phyloP scores from a whole-genome alignment of 805 yeast genomes.

The Lipomyces sp. region DNA sequence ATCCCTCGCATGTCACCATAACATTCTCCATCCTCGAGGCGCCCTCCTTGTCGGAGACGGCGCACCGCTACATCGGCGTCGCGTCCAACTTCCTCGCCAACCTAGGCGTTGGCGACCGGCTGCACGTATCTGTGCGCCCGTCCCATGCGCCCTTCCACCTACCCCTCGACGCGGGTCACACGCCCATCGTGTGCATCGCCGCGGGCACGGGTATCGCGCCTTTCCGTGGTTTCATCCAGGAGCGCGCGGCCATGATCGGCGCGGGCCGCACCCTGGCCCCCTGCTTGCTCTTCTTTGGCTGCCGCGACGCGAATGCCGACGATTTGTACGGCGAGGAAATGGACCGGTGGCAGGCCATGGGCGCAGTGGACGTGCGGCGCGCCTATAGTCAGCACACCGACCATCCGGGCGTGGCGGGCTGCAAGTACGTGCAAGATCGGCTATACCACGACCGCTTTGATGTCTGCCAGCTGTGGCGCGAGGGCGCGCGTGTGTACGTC shows the following conservation, averaged over 20 bases:
- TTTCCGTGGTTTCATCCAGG: constrained; percentile 2
- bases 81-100: background rate
- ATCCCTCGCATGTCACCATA: background rate
- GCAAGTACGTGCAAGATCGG: constrained; percentile 6
- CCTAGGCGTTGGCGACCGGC: background rate
- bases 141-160: constrained; percentile 5
- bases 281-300: background rate
- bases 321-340: background rate
- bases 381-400: constrained; percentile 1
- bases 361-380: background rate
- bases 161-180: background rate
- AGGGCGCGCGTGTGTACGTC: background rate
- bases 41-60: background rate
- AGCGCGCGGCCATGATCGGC: constrained; percentile 7
- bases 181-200: constrained; percentile 4
- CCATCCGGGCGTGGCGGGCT: constrained; percentile 7
- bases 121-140: constrained; percentile 4
- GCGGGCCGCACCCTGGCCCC: constrained; percentile 6
- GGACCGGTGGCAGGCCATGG: constrained; percentile 1
- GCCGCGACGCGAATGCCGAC: constrained; percentile 1
- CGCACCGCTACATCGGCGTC: background rate
- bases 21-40: background rate
- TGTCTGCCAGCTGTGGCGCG: background rate
- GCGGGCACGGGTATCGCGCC: constrained; percentile 8
- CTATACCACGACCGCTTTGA: background rate